Evolutionary conservation across 2,329 filamentous ascomycete genomes (phyloP), one percentile per base, ranked within the genome.

Genomic region (Fusarium scirpi): DNA sequence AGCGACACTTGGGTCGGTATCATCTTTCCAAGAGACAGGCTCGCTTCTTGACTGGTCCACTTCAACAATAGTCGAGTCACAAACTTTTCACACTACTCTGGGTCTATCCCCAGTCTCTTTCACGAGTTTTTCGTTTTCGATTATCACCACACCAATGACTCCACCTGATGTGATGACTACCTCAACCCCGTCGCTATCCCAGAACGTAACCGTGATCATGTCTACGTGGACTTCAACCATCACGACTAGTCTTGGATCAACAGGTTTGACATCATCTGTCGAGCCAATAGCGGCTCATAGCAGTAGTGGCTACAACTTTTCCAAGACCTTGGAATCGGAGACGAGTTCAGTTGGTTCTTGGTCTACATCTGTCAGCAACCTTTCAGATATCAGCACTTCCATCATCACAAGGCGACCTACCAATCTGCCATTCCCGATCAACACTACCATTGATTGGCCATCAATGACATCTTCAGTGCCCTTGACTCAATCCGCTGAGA

Each of bases 31-130:
- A 13, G 27, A 48, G 25, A 64, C 60, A 20, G 57, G 32, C 15
- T 52, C 55, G 15, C 49, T 63, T 6, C 58, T 61, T 24, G 56
- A 65, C 11, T 74, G 72, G 72, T 58, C 65, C 20, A 74, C 72
- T 29, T 60, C 56, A 22, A 65, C 65, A 13, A 20, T 72, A n/a
- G 46, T 45, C 24, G 40, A 53, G 30, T 41, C 67, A 13, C 43
- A 25, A 15, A 57, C 58, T n/a, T 49, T 51, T 11, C 16, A 24
- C 7, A 18, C 32, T 15, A 65, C 32, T 12, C 24, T 45, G 8
- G 53, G 25, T 22, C 32, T 46, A 8, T 55, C 62, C 2, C 45
- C 62, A 29, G 24, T 69, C 38, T 48, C 48, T 15, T 66, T 67
- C n/a, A 48, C 64, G 3, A 48, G 40, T 24, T 59, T 62, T 27